Base-by-base conservation (phyloP, 352 stramenopile species). In the Phytophthora multivora region DNA sequence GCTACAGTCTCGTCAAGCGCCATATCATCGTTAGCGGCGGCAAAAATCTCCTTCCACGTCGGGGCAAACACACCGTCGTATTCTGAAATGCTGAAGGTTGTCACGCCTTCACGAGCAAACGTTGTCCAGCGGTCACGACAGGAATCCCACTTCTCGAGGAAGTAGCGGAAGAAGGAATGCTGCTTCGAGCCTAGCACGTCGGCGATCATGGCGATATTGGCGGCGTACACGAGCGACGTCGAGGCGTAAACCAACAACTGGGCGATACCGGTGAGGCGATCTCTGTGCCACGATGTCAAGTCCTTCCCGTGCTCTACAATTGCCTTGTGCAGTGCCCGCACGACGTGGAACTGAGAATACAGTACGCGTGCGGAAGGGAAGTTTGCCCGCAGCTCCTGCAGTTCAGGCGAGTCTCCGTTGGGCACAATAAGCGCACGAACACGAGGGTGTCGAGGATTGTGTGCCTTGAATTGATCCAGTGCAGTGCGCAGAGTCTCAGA, bases 321-420 rank as follows among this genome's bases (percentile, higher is more conserved):
- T 23, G 64, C 63, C 18, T 77, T 61, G 41, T 77, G 69, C 39
- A 77, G 56, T 7, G 42, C 53, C 8, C 57, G 61, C 15, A 77
- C 48, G 1, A 73, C 69, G 41, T 73, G 63, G n/a, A 77, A 77
- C 48, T 77, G 69, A 23, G 69, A 73, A 26, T 73, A 71, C n/a
- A 77, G 41, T 30, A 77, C 55, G 6, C 69, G 63, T 2, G 69
- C 63, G 2, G 48, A 21, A 12, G 69, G 69, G 21, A 73, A 77
- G 38, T 23, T 56, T 8, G 41, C 39, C 33, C 55, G 52, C 26
- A 77, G 41, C 31, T 68, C 51, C 12, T 54, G 7, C 0, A 75
- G 30, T 25, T 62, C 49, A 12, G 49, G 31, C 8, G 59, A 51
- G 8, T 53, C 48, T 18, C 48, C 60, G 43, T 49, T 48, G 33